Evolutionary conservation across 2,329 filamentous ascomycete genomes (phyloP).

Genomic region (Pestalotiopsis sp.): DNA sequence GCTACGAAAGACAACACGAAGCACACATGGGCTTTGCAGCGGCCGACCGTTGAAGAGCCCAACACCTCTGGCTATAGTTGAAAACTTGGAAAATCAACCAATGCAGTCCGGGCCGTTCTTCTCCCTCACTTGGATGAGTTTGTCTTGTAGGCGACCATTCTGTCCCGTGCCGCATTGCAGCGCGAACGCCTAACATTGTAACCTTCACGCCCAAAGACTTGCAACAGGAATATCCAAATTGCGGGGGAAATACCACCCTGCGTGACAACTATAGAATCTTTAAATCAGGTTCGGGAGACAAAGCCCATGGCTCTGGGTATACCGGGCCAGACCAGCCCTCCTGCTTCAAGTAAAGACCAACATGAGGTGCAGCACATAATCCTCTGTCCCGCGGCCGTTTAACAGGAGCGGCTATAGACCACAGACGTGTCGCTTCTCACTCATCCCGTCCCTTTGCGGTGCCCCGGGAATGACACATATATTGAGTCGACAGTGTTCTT

Average conservation of each 20-base stretch:
- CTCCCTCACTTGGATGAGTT: neutral
- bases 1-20: neutral
- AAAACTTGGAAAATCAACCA: neutral
- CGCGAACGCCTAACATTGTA: neutral
- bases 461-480: neutral
- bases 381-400: neutral
- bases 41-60: neutral
- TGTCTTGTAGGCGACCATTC: conserved; percentile 4
- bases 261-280: neutral
- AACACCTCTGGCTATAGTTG: neutral
- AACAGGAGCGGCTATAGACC: neutral
- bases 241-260: conserved; percentile 10
- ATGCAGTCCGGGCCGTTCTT: neutral
- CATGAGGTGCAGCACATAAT: neutral
- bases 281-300: neutral
- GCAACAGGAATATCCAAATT: neutral
- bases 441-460: neutral
- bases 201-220: neutral
- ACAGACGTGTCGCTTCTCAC: neutral
- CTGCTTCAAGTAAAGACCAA: neutral
- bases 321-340: neutral
- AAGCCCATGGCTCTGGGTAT: conserved; percentile 1
- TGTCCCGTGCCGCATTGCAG: conserved; percentile 12
- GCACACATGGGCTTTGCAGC: neutral
- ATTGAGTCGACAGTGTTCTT: neutral